Evolutionary conservation across 257 asterid species (phyloP).

Genomic region (Catharanthus roseus): DNA sequence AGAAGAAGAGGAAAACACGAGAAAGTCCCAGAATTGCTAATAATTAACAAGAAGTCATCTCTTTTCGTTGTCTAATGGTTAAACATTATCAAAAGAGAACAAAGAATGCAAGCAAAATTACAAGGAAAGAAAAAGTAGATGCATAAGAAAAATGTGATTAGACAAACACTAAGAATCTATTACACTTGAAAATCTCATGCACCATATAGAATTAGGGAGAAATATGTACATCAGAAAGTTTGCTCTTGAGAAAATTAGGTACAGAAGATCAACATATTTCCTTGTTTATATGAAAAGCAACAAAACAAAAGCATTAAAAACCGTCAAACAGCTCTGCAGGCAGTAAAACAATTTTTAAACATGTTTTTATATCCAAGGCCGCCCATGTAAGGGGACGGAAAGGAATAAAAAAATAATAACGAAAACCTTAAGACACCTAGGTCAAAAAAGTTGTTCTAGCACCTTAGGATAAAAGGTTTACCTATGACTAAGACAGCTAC

Average conservation of each 20-base stretch:
- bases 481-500: constrained; percentile 8
- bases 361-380: not conserved
- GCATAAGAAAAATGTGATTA: too few relatives aligned
- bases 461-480: not conserved
- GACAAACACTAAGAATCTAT: too few relatives aligned
- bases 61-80: not conserved
- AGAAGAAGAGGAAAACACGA: not conserved
- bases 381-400: not conserved
- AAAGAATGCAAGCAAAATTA: not conserved
- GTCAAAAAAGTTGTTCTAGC: not conserved
- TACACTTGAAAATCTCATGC: too few relatives aligned
- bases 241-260: too few relatives aligned
- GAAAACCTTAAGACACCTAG: not conserved
- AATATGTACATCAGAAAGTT: too few relatives aligned
- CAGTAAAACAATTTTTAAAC: not conserved
- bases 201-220: too few relatives aligned
- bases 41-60: not conserved
- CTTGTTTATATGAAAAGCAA: constrained; percentile 1
- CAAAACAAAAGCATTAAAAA: not conserved
- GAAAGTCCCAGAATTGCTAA: not conserved
- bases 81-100: not conserved
- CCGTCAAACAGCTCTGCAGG: not conserved
- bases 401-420: not conserved
- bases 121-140: constrained; percentile 1
- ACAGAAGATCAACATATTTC: too few relatives aligned